Evolutionary conservation across 306 rosid species (phyloP), one percentile per base, ranked within the genome.

Genomic region (Pyrus communis): DNA sequence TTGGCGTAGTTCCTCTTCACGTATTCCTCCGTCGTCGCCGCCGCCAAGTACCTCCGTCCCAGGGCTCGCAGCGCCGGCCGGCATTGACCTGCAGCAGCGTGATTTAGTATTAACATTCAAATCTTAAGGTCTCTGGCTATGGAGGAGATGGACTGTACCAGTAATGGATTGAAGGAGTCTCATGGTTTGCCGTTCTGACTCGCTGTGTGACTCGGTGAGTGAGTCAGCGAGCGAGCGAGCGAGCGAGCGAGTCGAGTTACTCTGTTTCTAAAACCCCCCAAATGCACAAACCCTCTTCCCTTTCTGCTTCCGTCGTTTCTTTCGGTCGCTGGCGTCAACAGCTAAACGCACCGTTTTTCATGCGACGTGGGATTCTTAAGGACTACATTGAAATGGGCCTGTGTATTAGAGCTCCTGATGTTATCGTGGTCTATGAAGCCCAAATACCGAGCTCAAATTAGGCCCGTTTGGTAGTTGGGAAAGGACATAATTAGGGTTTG

Each of bases 1-100:
- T 77, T 83, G 22, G 99, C 97, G 57, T 95, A 95, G 80, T 95
- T 95, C 66, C 93, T 84, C 83, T 80, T 88, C 18, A 64, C 66
- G 81, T 92, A 86, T 15, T 85, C 91, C 71, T 88, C 96, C 2
- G 96, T 65, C n/a, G 8, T 4, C 67, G 82, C 85, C 31, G 88
- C 77, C 57, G 84, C 81, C 7, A 78, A 88, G 79, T 71, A 78
- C 71, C 97, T 86, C 68, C 81, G 83, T 25, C 93, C 90, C 35
- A 84, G 74, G 9, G 78, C 78, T 67, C 87, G 90, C 40, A 74
- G 77, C 68, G 79, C 75, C 14, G 89, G 87, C 71, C 88, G 80
- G 55, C 71, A 81, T 22, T 83, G 87, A 62, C 77, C 84, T 82
- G 89, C 69, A 13, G 89, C 69, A 3, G 6, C 23, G 14, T 17